Evolutionary conservation across 306 rosid genomes (phyloP).

Genomic region (Calophaca sinica): DNA sequence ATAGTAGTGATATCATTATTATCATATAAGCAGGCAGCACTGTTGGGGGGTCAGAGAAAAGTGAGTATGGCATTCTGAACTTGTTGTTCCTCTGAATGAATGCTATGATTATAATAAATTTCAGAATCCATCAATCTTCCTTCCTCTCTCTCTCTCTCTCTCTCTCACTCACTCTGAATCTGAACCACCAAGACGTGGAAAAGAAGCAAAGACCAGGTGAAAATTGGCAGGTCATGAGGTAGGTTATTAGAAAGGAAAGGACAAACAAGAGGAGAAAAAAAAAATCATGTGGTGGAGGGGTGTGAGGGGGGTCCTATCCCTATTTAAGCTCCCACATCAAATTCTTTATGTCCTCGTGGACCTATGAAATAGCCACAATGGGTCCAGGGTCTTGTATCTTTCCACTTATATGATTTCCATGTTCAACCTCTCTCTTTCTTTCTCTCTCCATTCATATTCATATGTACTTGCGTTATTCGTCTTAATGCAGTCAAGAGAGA

Average conservation of each 20-base stretch:
- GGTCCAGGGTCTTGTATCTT: constrained; percentile 18
- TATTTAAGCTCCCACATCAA: constrained; percentile 55
- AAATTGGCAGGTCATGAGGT: constrained; percentile 52
- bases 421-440: constrained; percentile 7
- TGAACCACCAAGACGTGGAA: constrained; percentile 69
- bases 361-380: constrained; percentile 20
- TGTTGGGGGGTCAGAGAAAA: constrained; percentile 46
- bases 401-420: constrained; percentile 38
- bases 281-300: constrained; percentile 54
- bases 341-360: constrained; percentile 53
- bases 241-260: constrained; percentile 45
- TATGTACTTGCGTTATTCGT: constrained; percentile 45
- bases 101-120: constrained; percentile 41
- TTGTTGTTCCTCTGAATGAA: constrained; percentile 52
- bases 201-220: constrained; percentile 76
- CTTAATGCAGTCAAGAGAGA: constrained; percentile 50
- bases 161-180: not conserved
- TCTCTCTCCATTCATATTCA: constrained; percentile 20
- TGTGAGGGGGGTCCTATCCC: constrained; percentile 50
- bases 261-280: constrained; percentile 45
- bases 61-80: constrained; percentile 57
- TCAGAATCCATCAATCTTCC: constrained; percentile 73
- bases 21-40: not conserved
- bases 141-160: not conserved
- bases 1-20: no score